Conservation (phyloP, 2,329 filamentous ascomycete species). For the Penicillium expansum region DNA sequence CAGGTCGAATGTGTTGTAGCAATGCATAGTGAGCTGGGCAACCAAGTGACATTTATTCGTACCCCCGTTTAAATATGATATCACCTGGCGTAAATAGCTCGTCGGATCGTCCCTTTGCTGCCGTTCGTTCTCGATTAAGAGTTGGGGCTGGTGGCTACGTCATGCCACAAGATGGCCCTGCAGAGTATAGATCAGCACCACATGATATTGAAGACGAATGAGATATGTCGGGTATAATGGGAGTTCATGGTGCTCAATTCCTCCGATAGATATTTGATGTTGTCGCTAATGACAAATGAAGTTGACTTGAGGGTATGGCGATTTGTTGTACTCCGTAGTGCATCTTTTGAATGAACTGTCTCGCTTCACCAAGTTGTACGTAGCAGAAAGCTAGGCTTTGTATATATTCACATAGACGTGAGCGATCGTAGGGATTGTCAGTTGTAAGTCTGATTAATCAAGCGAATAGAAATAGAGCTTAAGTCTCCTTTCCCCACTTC, state of each 20-base stretch:
- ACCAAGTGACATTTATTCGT: neutral
- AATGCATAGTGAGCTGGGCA: neutral
- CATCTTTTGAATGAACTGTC: neutral
- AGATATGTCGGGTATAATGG: neutral
- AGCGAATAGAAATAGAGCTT: no score
- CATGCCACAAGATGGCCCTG: conserved; percentile 1
- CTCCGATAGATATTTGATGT: neutral
- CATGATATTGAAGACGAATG: neutral
- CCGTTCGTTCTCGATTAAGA: neutral
- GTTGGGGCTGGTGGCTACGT: neutral
- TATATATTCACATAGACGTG: neutral
- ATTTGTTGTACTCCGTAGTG: neutral
- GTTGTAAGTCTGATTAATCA: neutral
- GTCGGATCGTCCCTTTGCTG: neutral
- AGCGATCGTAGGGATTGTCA: neutral
- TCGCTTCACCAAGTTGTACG: neutral
- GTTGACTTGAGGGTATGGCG: neutral
- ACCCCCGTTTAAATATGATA: neutral
- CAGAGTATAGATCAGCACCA: conserved; percentile 2
- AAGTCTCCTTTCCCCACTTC: neutral
- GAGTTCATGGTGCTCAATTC: neutral
- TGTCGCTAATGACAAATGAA: neutral
- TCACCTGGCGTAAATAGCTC: neutral
- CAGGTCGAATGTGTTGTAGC: neutral
- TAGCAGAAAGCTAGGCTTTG: neutral